Conservation (phyloP, 2,329 filamentous ascomycete genomes). For the Magnaporthiopsis incrustans region DNA sequence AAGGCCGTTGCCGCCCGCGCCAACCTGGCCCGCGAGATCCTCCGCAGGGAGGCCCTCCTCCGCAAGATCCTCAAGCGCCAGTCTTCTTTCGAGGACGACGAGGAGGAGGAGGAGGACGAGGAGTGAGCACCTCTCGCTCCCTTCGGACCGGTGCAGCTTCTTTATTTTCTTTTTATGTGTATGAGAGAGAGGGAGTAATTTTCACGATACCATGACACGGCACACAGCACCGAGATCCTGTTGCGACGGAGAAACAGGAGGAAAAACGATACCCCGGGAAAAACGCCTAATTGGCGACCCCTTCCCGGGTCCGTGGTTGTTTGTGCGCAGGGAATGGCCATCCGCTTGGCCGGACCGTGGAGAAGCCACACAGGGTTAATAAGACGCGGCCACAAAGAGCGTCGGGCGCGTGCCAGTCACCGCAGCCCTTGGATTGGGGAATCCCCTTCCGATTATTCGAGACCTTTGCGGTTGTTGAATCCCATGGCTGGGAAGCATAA, state of each 20-base stretch:
- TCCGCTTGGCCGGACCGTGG: not conserved
- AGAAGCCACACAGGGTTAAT: not conserved
- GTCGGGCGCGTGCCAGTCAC: not conserved
- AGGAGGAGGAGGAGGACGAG: not conserved
- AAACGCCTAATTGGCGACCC: no score
- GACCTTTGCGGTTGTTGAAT: not conserved
- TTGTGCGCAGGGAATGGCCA: not conserved
- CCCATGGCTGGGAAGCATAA: not conserved
- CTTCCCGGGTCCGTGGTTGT: not conserved
- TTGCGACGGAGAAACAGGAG: not conserved
- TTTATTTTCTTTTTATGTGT: not conserved
- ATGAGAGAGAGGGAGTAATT: not conserved
- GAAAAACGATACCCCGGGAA: not conserved
- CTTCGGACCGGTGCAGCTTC: not conserved
- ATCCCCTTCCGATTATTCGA: not conserved
- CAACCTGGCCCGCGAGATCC: slow-evolving; percentile 3
- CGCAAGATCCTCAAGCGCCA: slow-evolving; percentile 5
- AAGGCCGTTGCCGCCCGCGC: not conserved
- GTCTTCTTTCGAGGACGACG: slow-evolving; percentile 1
- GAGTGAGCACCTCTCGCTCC: not conserved
- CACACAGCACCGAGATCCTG: not conserved
- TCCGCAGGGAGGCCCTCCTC: slow-evolving; percentile 6
- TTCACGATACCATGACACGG: not conserved
- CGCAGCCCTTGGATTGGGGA: not conserved
- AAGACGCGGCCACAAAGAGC: not conserved